Percentiles rank a stretch among this genome's conserved stretches.
phyloP scores from a whole-genome alignment of 176 grass and related monocot species.

The Cenchrus americanus region DNA sequence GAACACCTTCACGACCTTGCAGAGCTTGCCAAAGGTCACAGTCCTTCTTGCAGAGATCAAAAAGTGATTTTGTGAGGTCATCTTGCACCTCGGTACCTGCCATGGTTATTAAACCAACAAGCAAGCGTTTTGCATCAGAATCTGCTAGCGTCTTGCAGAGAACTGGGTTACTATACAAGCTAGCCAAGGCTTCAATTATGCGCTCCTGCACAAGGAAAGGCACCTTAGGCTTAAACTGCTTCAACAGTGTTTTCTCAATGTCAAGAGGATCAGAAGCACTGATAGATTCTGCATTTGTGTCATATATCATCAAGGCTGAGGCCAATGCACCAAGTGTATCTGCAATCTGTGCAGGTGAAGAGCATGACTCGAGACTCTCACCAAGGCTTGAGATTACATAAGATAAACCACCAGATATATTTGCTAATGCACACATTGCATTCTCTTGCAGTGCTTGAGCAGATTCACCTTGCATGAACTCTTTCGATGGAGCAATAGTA shows the following conservation, averaged over 20 bases:
- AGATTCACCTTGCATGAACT: slow-evolving; percentile 99
- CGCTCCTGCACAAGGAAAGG: slow-evolving; percentile 94
- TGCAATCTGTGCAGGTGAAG: slow-evolving; percentile 91
- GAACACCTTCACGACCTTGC: slow-evolving; percentile 97
- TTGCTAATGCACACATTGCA: slow-evolving; percentile 99
- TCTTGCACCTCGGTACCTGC: slow-evolving; percentile 90
- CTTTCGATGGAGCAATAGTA: slow-evolving; percentile 99
- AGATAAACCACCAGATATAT: slow-evolving; percentile 98
- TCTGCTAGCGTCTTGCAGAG: slow-evolving; percentile 79
- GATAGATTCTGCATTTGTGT: slow-evolving; percentile 84
- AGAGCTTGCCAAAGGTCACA: slow-evolving; percentile 96
- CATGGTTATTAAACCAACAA: slow-evolving; percentile 98
- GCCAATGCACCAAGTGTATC: slow-evolving; percentile 98
- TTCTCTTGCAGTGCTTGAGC: slow-evolving; percentile 98
- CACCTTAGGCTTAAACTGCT: slow-evolving; percentile 90
- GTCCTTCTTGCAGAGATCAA: slow-evolving; percentile 87
- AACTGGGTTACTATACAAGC: slow-evolving; percentile 93
- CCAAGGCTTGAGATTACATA: slow-evolving; percentile 98
- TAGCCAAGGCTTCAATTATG: slow-evolving; percentile 98
- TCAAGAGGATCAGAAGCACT: slow-evolving; percentile 76
- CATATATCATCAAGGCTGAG: slow-evolving; percentile 99
- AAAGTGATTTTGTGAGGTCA: slow-evolving; percentile 88
- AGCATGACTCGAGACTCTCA: slow-evolving; percentile 96
- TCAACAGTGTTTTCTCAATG: slow-evolving; percentile 90
- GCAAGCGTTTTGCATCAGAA: slow-evolving; percentile 91